phyloP scores from a whole-genome alignment of 306 rosid species.

The Betula pendula region DNA sequence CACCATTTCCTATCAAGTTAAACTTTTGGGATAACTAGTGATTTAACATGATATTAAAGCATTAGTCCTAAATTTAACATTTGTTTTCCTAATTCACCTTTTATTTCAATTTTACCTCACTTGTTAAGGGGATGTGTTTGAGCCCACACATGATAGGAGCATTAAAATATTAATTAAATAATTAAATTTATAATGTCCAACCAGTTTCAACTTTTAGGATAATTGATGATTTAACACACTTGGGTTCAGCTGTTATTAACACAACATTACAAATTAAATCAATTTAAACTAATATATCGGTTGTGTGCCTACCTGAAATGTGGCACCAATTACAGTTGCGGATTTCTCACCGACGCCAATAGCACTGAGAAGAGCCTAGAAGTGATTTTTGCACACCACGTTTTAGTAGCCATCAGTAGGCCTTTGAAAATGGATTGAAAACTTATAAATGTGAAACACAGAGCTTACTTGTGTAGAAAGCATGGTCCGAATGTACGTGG shows the following conservation, averaged over 20 bases:
- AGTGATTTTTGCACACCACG: conserved; percentile 21
- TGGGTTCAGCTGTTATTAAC: conserved; percentile 11
- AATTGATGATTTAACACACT: neutral
- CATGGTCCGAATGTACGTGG: conserved; percentile 93
- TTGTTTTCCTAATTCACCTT: too few species aligned
- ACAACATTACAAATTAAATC: conserved; percentile 5
- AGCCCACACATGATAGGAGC: too few species aligned
- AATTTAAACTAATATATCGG: neutral
- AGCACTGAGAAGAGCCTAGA: conserved; percentile 87
- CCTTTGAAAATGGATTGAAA: conserved; percentile 8
- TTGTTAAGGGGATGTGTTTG: too few species aligned
- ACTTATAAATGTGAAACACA: neutral
- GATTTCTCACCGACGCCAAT: conserved; percentile 98
- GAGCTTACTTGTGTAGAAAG: conserved; percentile 90
- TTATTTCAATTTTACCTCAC: too few species aligned
- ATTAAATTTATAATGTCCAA: too few species aligned
- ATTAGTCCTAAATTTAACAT: too few species aligned
- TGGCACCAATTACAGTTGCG: conserved; percentile 93
- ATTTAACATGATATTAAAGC: too few species aligned
- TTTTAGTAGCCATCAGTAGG: conserved; percentile 5
- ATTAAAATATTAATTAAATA: too few species aligned
- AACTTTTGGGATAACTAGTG: too few species aligned
- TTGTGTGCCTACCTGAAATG: conserved; percentile 72
- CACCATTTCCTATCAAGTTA: too few species aligned
- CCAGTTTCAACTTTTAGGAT: too few species aligned